These are phyloP conservation scores for Pythium chondricola DNA, from an alignment of 352 stramenopile species.

Conservation along the genomic window DNA sequence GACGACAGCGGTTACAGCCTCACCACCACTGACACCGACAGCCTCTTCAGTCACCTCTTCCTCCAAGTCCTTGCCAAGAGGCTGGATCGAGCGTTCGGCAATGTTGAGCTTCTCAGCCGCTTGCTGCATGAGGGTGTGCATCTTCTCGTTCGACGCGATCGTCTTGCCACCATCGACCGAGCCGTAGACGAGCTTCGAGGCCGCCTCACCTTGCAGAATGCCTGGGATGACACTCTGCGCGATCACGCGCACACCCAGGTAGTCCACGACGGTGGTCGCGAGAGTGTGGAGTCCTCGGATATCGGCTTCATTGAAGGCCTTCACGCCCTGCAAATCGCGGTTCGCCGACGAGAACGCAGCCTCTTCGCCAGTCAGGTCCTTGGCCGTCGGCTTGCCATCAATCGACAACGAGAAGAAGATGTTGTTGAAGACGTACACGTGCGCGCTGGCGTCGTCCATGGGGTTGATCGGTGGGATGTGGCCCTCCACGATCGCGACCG, in stretches of 20 bases:
- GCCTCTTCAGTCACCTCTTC: conserved; percentile 20
- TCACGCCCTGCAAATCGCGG: conserved; percentile 86
- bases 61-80: conserved; percentile 53
- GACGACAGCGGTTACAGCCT: conserved; percentile 52
- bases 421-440: conserved; percentile 98
- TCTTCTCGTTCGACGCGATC: conserved; percentile 87
- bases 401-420: conserved; percentile 96
- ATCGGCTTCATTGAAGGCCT: conserved; percentile 90
- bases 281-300: conserved; percentile 90
- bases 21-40: conserved; percentile 26
- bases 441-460: conserved; percentile 88
- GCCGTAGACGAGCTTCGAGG: conserved; percentile 93
- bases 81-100: conserved; percentile 77
- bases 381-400: conserved; percentile 60
- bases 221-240: conserved; percentile 95
- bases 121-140: conserved; percentile 88
- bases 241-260: conserved; percentile 91
- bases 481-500: conserved; percentile 92
- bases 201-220: conserved; percentile 93
- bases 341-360: conserved; percentile 83
- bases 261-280: conserved; percentile 93
- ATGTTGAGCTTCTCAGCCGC: conserved; percentile 85
- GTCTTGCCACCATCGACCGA: conserved; percentile 90
- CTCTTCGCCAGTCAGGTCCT: conserved; percentile 69
- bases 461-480: conserved; percentile 95